Conservation (phyloP, 345 rosid species). For the Trapa incisa region DNA sequence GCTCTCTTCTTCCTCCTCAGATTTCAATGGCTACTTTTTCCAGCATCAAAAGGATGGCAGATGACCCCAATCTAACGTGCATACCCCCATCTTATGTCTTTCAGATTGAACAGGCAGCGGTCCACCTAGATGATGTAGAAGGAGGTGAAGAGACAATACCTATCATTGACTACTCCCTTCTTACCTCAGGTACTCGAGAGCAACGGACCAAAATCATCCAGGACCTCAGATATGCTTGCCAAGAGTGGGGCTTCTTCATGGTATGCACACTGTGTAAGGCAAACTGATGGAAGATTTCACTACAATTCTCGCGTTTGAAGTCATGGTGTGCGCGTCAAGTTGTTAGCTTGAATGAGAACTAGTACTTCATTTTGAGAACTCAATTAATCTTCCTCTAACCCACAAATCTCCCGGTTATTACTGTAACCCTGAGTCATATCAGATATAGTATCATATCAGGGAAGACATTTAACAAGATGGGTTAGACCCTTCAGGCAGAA, state of each 20-base stretch:
- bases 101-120: neutral
- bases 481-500: too few relatives aligned
- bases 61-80: neutral
- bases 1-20: neutral
- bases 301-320: too few relatives aligned
- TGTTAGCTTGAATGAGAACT: too few relatives aligned
- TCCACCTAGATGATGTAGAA: neutral
- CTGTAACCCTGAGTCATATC: too few relatives aligned
- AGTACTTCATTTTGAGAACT: too few relatives aligned
- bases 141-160: neutral
- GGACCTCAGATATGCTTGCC: slow-evolving; percentile 36
- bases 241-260: slow-evolving; percentile 21
- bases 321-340: too few relatives aligned
- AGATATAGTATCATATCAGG: too few relatives aligned
- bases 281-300: neutral
- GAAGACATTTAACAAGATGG: too few relatives aligned
- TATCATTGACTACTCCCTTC: slow-evolving; percentile 33
- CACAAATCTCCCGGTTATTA: too few relatives aligned
- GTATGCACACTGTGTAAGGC: neutral
- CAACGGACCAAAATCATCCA: slow-evolving; percentile 24
- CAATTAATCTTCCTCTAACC: too few relatives aligned
- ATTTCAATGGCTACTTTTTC: neutral
- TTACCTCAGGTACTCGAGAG: slow-evolving; percentile 19
- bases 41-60: neutral
- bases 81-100: neutral